phyloP scores from a whole-genome alignment of 805 yeast species.

The Saccharomyces paradoxus region DNA sequence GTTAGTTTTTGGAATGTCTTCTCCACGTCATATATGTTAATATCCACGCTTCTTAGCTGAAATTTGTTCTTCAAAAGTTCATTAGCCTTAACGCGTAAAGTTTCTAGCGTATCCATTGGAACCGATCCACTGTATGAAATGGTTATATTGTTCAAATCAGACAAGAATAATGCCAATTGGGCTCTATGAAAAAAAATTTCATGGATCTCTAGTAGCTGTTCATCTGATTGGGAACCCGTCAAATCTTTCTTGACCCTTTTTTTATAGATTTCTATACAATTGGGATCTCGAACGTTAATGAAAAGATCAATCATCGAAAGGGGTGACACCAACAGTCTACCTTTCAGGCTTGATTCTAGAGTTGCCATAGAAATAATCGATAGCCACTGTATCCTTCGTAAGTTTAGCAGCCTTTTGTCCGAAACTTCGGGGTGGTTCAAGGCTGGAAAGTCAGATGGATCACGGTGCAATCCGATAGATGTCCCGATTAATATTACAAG shows the following conservation, averaged over 20 bases:
- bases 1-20: neutral
- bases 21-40: neutral
- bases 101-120: constrained; percentile 9
- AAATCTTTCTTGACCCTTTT: constrained; percentile 7
- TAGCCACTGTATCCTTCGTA: constrained; percentile 17
- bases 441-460: constrained; percentile 15
- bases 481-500: constrained; percentile 14
- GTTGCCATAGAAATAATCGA: constrained; percentile 9
- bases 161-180: constrained; percentile 8
- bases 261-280: constrained; percentile 6
- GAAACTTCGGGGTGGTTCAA: constrained; percentile 1
- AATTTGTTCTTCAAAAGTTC: constrained; percentile 7
- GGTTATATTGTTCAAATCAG: constrained; percentile 13
- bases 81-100: constrained; percentile 6
- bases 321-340: constrained; percentile 6
- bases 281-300: constrained; percentile 5
- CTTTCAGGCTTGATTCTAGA: constrained; percentile 15
- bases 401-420: constrained; percentile 10
- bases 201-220: constrained; percentile 3
- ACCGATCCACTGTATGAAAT: constrained; percentile 8
- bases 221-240: constrained; percentile 2
- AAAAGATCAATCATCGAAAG: constrained; percentile 5
- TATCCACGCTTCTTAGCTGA: neutral
- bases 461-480: constrained; percentile 21
- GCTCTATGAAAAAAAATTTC: constrained; percentile 9